Evolutionary conservation across 208 protist genomes (phyloP).

Genomic region (Leishmania guyanensis): DNA sequence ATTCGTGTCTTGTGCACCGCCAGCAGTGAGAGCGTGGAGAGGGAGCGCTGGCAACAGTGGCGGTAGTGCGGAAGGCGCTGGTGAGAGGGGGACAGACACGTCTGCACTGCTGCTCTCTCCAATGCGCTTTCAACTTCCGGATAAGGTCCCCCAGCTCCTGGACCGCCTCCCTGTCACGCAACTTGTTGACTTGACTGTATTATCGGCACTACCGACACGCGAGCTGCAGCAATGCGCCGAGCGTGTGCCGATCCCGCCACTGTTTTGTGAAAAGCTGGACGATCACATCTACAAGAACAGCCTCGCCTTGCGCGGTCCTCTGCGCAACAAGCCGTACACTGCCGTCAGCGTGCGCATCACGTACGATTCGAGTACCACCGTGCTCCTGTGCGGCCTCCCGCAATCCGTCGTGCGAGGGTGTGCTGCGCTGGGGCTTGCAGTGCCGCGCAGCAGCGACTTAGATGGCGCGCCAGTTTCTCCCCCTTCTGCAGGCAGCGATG

Average conservation of each 20-base stretch:
- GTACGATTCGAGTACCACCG: conserved; percentile 26
- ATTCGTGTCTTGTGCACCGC: background rate
- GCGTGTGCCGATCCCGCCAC: conserved; percentile 27
- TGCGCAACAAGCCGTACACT: conserved; percentile 21
- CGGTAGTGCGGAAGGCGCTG: background rate
- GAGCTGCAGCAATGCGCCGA: conserved; percentile 42
- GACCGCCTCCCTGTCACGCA: background rate
- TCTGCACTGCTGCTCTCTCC: background rate
- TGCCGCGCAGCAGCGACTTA: background rate
- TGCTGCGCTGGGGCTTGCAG: background rate
- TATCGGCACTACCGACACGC: conserved; percentile 23
- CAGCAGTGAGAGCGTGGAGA: background rate
- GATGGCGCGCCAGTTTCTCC: background rate
- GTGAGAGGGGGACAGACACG: too few species aligned
- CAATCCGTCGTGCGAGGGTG: background rate
- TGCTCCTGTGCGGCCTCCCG: conserved; percentile 23
- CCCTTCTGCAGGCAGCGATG: background rate
- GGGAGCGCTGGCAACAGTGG: background rate
- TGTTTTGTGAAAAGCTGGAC: conserved; percentile 23
- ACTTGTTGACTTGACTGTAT: conserved; percentile 13
- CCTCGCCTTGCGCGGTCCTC: conserved; percentile 4
- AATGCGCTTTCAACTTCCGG: background rate
- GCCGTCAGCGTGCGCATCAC: conserved; percentile 18
- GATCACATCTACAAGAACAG: conserved; percentile 27
- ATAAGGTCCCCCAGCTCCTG: background rate